phyloP scores from a whole-genome alignment of 2,329 filamentous ascomycete genomes.

The Arthrobotrys conoides region DNA sequence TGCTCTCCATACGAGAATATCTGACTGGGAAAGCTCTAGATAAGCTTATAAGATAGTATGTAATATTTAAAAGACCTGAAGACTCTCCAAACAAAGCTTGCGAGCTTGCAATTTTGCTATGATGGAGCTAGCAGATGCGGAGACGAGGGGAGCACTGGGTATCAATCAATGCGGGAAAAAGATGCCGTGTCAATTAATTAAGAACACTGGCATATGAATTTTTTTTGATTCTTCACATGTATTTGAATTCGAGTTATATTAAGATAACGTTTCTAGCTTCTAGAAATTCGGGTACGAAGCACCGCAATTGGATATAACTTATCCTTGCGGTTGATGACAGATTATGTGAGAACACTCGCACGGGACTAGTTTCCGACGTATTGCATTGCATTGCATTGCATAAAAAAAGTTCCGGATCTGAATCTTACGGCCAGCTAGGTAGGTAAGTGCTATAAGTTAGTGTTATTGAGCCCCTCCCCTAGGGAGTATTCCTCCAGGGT shows the following conservation, averaged over 20 bases:
- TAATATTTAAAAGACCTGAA: conserved; percentile 3
- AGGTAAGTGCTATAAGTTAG: too few relatives aligned
- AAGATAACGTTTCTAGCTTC: conserved; percentile 15
- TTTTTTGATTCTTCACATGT: conserved; percentile 3
- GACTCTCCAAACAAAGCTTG: background rate
- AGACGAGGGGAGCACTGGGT: background rate
- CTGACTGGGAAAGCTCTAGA: conserved; percentile 9
- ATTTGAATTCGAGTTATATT: conserved; percentile 19
- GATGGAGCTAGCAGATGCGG: background rate
- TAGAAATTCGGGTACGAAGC: background rate
- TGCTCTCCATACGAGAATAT: conserved; percentile 14
- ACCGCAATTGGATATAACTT: background rate
- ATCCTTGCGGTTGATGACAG: background rate
- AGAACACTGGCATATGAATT: background rate
- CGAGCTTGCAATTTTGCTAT: background rate
- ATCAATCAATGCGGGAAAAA: conserved; percentile 6
- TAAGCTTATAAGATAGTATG: conserved; percentile 22
- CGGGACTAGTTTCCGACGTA: conserved; percentile 14
- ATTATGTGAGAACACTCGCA: conserved; percentile 15
- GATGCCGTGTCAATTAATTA: conserved; percentile 26
- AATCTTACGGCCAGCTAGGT: background rate
- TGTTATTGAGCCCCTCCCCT: background rate
- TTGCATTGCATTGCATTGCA: conserved; percentile 20
- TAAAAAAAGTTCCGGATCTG: conserved; percentile 7
- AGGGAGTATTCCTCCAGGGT: background rate